Evolutionary conservation across 2,329 filamentous ascomycete genomes (phyloP).

Genomic region (Botryosphaeria dothidea): DNA sequence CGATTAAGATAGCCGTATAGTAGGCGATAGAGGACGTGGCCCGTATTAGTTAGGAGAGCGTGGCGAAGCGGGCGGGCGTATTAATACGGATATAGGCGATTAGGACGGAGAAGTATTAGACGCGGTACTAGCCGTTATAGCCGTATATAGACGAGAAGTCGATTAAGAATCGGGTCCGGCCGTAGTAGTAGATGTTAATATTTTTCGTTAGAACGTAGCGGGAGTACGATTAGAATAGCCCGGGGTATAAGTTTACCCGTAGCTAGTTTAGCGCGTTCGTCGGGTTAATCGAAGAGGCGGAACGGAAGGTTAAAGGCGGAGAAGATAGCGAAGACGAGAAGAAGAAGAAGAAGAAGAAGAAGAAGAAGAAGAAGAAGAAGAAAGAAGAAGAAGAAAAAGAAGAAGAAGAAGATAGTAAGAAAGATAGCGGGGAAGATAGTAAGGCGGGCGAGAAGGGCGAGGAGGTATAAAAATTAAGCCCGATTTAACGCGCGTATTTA

Average conservation of each 20-base stretch:
- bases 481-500: neutral
- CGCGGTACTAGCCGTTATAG: slow-evolving; percentile 23
- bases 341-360: neutral
- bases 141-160: slow-evolving; percentile 23
- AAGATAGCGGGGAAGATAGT: neutral
- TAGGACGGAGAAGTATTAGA: slow-evolving; percentile 25
- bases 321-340: neutral
- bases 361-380: neutral
- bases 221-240: slow-evolving; percentile 12
- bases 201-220: slow-evolving; percentile 16
- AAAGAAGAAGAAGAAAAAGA: too few relatives aligned
- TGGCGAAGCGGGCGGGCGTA: slow-evolving; percentile 19
- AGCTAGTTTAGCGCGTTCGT: neutral
- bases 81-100: slow-evolving; percentile 26
- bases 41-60: slow-evolving; percentile 21
- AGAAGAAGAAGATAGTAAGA: too few relatives aligned
- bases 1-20: slow-evolving; percentile 22
- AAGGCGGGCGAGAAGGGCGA: too few relatives aligned
- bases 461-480: slow-evolving; percentile 21
- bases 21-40: slow-evolving; percentile 23
- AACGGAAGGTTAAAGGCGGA: neutral
- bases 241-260: neutral
- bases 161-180: slow-evolving; percentile 18
- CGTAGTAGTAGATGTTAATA: slow-evolving; percentile 24
- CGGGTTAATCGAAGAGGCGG: neutral